These are phyloP conservation scores for Akanthomyces muscarius DNA, from an alignment of 2,329 filamentous ascomycete species.

Conservation along the genomic window DNA sequence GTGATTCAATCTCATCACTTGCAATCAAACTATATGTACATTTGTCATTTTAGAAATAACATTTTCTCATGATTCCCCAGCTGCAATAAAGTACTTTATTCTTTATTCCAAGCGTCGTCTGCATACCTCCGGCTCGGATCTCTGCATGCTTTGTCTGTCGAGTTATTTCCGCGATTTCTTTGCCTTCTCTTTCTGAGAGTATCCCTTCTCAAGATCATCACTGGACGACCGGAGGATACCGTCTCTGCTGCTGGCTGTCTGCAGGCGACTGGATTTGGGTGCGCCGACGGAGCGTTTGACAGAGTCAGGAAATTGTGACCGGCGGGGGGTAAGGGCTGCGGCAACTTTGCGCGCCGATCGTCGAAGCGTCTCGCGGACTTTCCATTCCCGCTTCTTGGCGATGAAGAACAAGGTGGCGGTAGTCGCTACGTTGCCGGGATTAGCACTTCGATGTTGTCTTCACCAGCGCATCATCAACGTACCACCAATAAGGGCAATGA, in stretches of 20 bases:
- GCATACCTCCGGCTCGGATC: not conserved
- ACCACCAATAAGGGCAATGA: conserved; percentile 68
- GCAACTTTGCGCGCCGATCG: conserved; percentile 62
- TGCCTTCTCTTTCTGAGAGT: conserved; percentile 36
- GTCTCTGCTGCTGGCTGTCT: conserved; percentile 51
- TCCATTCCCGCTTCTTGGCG: conserved; percentile 83
- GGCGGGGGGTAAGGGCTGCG: conserved; percentile 58
- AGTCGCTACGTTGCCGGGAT: conserved; percentile 43
- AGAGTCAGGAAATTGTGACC: conserved; percentile 56
- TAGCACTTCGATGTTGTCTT: conserved; percentile 8
- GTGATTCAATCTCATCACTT: conserved; percentile 34
- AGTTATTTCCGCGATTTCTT: conserved; percentile 10
- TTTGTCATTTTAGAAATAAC: conserved; percentile 4
- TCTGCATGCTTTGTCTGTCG: not conserved
- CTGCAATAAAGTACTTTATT: conserved; percentile 18
- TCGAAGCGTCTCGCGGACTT: conserved; percentile 66
- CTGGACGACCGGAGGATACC: conserved; percentile 52
- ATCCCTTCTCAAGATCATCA: conserved; percentile 58
- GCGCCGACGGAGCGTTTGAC: conserved; percentile 42
- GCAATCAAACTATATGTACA: conserved; percentile 19
- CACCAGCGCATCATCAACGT: conserved; percentile 13
- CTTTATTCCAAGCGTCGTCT: not conserved
- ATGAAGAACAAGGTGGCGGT: conserved; percentile 69
- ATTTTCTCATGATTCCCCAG: conserved; percentile 8
- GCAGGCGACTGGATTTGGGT: conserved; percentile 37